phyloP scores from a whole-genome alignment of 1,139 yeast genomes.

The Magnusiomyces tetraspermus region DNA sequence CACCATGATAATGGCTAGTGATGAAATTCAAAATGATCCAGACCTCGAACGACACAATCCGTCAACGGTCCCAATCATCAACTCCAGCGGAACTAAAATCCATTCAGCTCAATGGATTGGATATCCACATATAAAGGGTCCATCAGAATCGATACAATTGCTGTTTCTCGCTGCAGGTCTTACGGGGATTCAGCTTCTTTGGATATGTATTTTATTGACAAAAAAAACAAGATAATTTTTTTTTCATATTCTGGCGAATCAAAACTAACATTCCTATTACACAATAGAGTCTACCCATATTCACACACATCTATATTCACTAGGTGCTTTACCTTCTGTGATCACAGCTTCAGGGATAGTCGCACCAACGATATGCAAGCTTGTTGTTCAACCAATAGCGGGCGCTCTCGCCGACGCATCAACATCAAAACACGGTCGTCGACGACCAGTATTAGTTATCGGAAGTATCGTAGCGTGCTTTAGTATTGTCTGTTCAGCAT shows the following conservation, averaged over 20 bases:
- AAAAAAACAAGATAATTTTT: not conserved
- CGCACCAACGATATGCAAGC: constrained; percentile 54
- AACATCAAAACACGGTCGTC: constrained; percentile 38
- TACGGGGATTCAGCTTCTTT: constrained; percentile 36
- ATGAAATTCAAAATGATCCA: not conserved
- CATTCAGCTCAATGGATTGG: constrained; percentile 26
- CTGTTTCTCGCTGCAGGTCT: constrained; percentile 30
- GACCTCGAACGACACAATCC: not conserved
- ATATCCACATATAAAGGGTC: constrained; percentile 27
- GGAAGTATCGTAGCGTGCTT: constrained; percentile 41
- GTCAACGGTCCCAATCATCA: not conserved
- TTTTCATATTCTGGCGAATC: not conserved
- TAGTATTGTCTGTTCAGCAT: constrained; percentile 40
- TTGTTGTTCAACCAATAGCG: constrained; percentile 50
- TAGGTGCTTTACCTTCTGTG: constrained; percentile 45
- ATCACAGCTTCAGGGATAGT: constrained; percentile 48
- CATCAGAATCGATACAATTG: constrained; percentile 26
- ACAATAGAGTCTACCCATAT: constrained; percentile 37
- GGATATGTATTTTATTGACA: constrained; percentile 27
- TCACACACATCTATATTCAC: constrained; percentile 36
- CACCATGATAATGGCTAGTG: not conserved
- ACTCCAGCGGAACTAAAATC: not conserved
- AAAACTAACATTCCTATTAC: constrained; percentile 12
- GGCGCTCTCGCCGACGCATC: constrained; percentile 49
- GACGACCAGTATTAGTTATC: constrained; percentile 47